Conservation (phyloP, 2,329 filamentous ascomycete genomes). For the Sphaerulina populicola region DNA sequence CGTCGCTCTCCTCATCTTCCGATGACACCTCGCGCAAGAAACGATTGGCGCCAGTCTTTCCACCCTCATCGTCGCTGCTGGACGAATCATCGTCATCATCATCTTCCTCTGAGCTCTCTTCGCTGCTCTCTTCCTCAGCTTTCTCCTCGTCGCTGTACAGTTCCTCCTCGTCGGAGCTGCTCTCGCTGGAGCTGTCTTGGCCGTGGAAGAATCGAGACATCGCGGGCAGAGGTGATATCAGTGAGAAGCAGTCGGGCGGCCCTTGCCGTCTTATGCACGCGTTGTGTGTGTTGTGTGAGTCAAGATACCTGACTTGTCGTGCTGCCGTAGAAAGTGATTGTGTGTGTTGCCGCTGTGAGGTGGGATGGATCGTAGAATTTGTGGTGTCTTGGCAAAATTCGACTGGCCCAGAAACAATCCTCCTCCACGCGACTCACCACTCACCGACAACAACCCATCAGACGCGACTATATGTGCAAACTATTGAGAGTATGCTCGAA, state of each 20-base stretch:
- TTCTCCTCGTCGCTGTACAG: conserved; percentile 76
- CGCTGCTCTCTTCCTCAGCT: conserved; percentile 48
- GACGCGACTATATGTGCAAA: neutral
- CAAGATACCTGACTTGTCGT: conserved; percentile 3
- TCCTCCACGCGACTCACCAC: neutral
- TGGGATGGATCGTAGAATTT: neutral
- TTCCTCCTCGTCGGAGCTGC: conserved; percentile 88
- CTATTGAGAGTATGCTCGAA: neutral
- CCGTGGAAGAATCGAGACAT: conserved; percentile 90
- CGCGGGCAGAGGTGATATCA: conserved; percentile 10
- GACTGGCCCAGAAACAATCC: neutral
- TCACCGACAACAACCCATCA: neutral
- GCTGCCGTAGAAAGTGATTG: neutral
- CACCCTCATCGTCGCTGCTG: conserved; percentile 48
- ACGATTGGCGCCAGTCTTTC: conserved; percentile 62
- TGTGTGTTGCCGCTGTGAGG: neutral
- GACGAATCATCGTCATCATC: conserved; percentile 48
- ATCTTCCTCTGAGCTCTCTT: conserved; percentile 32
- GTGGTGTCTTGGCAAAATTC: neutral
- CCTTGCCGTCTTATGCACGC: conserved; percentile 10
- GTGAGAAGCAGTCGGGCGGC: conserved; percentile 8
- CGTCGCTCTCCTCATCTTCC: conserved; percentile 65
- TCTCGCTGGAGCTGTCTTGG: conserved; percentile 91
- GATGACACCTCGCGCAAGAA: conserved; percentile 66
- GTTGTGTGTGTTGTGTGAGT: conserved; percentile 4